phyloP scores from a whole-genome alignment of 768 basidiomycete genomes.

The Austroboletus festivus region DNA sequence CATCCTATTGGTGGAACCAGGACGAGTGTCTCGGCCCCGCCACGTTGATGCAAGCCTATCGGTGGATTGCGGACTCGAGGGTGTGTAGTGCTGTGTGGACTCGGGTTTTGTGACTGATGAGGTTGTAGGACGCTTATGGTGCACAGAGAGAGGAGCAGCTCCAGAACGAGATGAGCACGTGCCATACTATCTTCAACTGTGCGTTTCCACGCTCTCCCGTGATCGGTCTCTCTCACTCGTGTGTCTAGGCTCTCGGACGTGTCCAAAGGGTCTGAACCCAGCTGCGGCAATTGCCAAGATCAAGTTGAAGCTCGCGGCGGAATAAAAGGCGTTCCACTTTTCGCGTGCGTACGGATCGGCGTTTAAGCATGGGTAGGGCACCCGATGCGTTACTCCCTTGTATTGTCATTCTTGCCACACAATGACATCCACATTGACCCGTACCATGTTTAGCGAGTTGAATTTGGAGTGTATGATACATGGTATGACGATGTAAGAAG shows the following conservation, averaged over 20 bases:
- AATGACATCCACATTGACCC: too few relatives aligned
- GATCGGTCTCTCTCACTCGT: background rate
- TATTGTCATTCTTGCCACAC: too few relatives aligned
- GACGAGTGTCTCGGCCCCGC: conserved; percentile 96
- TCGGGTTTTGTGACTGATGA: too few relatives aligned
- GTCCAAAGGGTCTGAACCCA: conserved; percentile 95
- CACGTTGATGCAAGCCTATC: conserved; percentile 93
- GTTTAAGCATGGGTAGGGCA: background rate
- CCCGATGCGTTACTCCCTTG: too few relatives aligned
- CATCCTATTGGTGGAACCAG: conserved; percentile 99
- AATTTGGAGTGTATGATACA: too few relatives aligned
- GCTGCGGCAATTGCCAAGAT: conserved; percentile 90
- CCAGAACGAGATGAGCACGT: conserved; percentile 94
- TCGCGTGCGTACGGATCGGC: background rate
- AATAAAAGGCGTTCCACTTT: conserved; percentile 39
- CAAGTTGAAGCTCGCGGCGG: conserved; percentile 83
- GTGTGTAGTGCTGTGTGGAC: conserved; percentile 41
- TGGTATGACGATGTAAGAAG: too few relatives aligned
- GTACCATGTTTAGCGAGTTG: too few relatives aligned
- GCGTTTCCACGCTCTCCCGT: conserved; percentile 17
- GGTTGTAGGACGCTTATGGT: conserved; percentile 36
- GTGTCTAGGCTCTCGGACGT: conserved; percentile 77
- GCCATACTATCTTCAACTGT: conserved; percentile 99
- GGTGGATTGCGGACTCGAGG: conserved; percentile 97
- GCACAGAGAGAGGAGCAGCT: conserved; percentile 85